Evolutionary conservation across 768 basidiomycete genomes (phyloP).

Genomic region (Trametes coccinea): DNA sequence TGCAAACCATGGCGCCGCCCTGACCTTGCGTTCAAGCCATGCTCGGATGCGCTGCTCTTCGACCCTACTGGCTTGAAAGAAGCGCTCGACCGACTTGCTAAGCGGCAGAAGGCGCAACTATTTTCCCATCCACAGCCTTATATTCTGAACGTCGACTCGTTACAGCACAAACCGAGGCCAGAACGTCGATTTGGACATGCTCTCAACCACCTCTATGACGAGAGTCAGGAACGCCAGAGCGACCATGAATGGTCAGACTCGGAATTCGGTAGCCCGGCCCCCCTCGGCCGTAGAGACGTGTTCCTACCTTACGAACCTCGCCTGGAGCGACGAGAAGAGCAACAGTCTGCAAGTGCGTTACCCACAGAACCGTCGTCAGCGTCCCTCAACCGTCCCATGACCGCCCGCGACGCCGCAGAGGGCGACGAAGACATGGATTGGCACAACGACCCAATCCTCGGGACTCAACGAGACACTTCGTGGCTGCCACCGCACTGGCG

Average conservation of each 20-base stretch:
- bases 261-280: neutral
- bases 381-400: too few relatives aligned
- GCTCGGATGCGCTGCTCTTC: conserved; percentile 18
- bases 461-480: too few relatives aligned
- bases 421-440: neutral
- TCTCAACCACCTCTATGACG: neutral
- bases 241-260: too few relatives aligned
- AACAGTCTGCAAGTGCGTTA: too few relatives aligned
- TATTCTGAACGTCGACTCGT: conserved; percentile 34
- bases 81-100: conserved; percentile 8
- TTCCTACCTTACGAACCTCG: conserved; percentile 7
- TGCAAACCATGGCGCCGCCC: conserved; percentile 12
- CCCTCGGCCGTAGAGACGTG: conserved; percentile 9
- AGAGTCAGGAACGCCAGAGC: neutral
- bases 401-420: neutral
- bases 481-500: neutral
- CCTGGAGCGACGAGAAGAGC: neutral
- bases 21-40: conserved; percentile 12
- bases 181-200: neutral
- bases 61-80: conserved; percentile 19
- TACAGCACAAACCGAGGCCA: conserved; percentile 25
- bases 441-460: neutral
- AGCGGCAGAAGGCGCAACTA: conserved; percentile 13
- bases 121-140: conserved; percentile 39
- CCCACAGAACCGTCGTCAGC: too few relatives aligned